Base-by-base conservation (phyloP, 768 basidiomycete species). In the Pulveroboletus frians region DNA sequence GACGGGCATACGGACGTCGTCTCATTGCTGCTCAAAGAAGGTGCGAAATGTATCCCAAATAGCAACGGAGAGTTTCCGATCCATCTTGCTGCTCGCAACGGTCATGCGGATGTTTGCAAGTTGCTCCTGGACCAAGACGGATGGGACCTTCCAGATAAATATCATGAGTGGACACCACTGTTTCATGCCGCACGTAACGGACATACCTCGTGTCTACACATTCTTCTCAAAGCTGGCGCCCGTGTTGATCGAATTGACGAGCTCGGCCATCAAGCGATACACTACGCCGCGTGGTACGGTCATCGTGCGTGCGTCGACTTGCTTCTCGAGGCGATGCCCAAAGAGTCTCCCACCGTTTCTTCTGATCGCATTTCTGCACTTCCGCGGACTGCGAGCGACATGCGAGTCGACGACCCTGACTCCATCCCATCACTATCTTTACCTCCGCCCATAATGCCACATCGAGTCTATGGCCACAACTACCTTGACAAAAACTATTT, bases 361-460 rank as follows among this genome's bases (percentile, higher is more conserved):
- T 46, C 52, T 47, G 54, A 56, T 21, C 60, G 46, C 42, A 46
- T 50, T 54, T 43, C 56, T 59, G 46, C 26, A 50, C 38, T 59
- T 43, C 57, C 59, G 56, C 56, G 61, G 63, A 47, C 60, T 62
- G 59, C 41, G 57, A 55, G 49, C n/a, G 66, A 66, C 35, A 55
- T 69, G 46, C 63, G 69, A 39, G 64, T 71, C 9, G 81, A 91
- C 61, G 90, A 97, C 52, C 83, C 89, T 31, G 96, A 99, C 63
- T 74, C 85, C 53, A 99, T 99, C 54, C 96, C 96, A 14, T 86
- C 87, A 1, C 75, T 99, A n/a, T 91, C 88, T 17, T 77, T 99
- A 15, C 96, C 96, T 2, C 96, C 96, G 1, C 96, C 96, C 2
- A 97, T 97, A 64, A 95, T 99, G 80, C 93, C 96, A 26, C 92